Evolutionary conservation across 306 rosid genomes (phyloP).

Genomic region (Morella rubra): DNA sequence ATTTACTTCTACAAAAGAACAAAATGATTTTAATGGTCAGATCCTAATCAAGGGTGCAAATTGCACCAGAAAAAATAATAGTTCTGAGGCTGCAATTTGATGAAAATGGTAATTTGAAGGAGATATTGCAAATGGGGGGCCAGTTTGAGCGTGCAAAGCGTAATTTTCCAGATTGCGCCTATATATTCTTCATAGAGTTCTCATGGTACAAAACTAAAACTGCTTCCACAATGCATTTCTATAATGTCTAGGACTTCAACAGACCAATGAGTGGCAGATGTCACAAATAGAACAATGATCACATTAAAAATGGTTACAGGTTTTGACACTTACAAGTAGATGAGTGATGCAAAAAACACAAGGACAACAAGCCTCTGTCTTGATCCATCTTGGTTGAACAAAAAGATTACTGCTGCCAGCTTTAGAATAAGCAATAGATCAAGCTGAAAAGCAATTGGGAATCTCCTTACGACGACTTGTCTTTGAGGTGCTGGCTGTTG

Average conservation of each 20-base stretch:
- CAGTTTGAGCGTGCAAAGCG: no score
- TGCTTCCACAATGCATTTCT: slow-evolving; percentile 10
- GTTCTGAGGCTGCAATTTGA: no score
- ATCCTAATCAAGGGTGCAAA: no score
- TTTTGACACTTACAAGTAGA: slow-evolving; percentile 72
- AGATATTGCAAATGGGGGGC: no score
- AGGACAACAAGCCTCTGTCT: slow-evolving; percentile 84
- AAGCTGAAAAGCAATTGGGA: slow-evolving; percentile 89
- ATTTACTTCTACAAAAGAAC: no score
- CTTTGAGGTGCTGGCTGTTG: slow-evolving; percentile 85
- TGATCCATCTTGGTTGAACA: slow-evolving; percentile 98
- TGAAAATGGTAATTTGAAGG: no score
- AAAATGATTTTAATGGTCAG: no score
- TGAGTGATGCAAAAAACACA: slow-evolving; percentile 71
- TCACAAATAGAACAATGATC: not conserved
- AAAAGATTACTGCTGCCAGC: slow-evolving; percentile 89
- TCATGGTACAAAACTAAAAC: not conserved
- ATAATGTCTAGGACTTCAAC: not conserved
- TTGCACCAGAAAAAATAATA: no score
- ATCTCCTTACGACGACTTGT: slow-evolving; percentile 79
- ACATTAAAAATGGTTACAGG: not conserved
- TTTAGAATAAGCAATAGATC: slow-evolving; percentile 85
- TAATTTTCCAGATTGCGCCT: no score
- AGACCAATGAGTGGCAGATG: slow-evolving; percentile 15
- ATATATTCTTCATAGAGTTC: no score